Conservation (phyloP, 257 asterid species). For the Echites panduratus region DNA sequence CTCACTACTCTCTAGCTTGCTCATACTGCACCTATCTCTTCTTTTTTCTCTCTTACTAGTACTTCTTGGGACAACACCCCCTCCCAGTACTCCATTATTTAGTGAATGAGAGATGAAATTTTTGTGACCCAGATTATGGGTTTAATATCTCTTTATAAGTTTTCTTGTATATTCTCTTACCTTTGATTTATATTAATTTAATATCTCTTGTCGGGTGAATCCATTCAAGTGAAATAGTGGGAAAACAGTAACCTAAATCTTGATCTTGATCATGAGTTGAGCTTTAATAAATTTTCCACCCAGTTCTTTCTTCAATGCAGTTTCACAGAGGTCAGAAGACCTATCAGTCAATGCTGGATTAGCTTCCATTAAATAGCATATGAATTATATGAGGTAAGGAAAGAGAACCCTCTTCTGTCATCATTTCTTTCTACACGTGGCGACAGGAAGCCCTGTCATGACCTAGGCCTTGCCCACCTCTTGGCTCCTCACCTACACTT, state of each 20-base stretch:
- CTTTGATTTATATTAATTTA: no score
- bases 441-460: background rate
- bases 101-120: no score
- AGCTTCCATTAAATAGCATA: constrained; percentile 1
- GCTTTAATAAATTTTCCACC: constrained; percentile 11
- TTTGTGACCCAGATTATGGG: no score
- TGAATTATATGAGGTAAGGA: background rate
- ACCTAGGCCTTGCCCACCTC: background rate
- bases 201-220: no score
- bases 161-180: no score
- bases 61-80: constrained; percentile 35
- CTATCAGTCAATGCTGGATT: constrained; percentile 30
- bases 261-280: constrained; percentile 14
- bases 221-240: no score
- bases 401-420: background rate
- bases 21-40: background rate
- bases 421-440: constrained; percentile 15
- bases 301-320: constrained; percentile 36
- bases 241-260: no score
- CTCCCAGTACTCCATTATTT: no score
- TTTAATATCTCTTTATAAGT: no score
- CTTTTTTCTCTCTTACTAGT: background rate
- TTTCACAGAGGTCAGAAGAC: constrained; percentile 26
- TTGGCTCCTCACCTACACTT: constrained; percentile 2
- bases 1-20: constrained; percentile 4